Conservation (phyloP, 805 yeast genomes). For the Hanseniaspora valbyensis region DNA sequence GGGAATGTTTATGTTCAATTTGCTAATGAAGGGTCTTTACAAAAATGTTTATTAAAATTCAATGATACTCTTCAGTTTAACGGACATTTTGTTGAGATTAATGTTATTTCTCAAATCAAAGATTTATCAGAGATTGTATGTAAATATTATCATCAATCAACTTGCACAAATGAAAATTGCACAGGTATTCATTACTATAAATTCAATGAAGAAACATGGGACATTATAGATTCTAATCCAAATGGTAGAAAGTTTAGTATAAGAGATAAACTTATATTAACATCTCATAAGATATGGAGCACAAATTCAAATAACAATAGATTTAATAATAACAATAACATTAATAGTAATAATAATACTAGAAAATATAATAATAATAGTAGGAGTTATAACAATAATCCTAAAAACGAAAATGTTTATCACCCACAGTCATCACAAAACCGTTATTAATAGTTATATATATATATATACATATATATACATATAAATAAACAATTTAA, state of each 20-base stretch:
- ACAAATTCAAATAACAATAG: neutral
- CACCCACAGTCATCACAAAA: neutral
- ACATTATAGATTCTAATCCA: neutral
- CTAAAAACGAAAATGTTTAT: neutral
- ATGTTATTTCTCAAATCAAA: conserved; percentile 5
- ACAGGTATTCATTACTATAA: conserved; percentile 11
- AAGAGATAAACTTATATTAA: conserved; percentile 10
- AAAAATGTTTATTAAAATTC: conserved; percentile 45
- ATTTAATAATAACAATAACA: neutral
- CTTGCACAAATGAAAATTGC: conserved; percentile 6
- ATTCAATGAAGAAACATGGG: conserved; percentile 1
- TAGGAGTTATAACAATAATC: neutral
- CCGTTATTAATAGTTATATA: too few relatives aligned
- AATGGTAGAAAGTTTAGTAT: conserved; percentile 1
- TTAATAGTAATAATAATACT: neutral
- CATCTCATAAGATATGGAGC: conserved; percentile 11
- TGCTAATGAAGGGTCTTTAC: conserved; percentile 45
- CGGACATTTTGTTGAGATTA: conserved; percentile 8
- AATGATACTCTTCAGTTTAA: conserved; percentile 33
- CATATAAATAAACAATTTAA: too few relatives aligned
- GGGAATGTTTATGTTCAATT: conserved; percentile 78
- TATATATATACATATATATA: too few relatives aligned
- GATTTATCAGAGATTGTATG: conserved; percentile 12
- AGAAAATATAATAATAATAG: neutral
- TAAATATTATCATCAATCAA: conserved; percentile 5